These are phyloP conservation scores for Kwoniella shivajii DNA, from an alignment of 1,284 basidiomycete species.

Conservation along the genomic window DNA sequence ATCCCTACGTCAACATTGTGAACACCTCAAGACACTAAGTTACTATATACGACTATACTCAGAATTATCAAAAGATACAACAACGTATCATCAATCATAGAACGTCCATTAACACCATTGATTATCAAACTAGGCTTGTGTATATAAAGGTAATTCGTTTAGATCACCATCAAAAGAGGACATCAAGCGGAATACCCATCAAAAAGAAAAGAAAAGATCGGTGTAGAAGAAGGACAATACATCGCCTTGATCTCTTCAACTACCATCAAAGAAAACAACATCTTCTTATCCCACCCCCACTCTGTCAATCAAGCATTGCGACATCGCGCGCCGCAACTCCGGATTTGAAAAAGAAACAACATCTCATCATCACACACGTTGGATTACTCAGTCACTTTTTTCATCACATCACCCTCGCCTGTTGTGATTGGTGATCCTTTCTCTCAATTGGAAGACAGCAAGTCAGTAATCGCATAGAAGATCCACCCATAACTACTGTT, in stretches of 20 bases:
- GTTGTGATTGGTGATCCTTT: neutral
- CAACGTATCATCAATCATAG: neutral
- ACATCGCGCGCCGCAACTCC: neutral
- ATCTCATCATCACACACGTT: no score
- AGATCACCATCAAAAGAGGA: neutral
- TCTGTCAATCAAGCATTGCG: conserved; percentile 3
- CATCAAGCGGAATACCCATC: neutral
- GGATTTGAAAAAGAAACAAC: no score
- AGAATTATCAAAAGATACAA: neutral
- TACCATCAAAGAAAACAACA: neutral
- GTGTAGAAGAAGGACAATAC: neutral
- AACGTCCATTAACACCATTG: no score
- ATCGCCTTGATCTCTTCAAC: neutral
- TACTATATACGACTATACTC: neutral
- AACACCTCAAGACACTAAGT: neutral
- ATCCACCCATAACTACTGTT: no score
- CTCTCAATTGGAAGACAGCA: neutral
- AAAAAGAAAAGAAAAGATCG: neutral
- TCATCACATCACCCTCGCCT: neutral
- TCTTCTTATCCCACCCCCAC: neutral
- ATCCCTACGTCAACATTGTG: neutral
- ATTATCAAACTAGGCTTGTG: no score
- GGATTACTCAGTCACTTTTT: neutral
- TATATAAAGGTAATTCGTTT: no score
- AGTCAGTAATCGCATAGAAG: no score